phyloP scores from a whole-genome alignment of 768 basidiomycete species.

The Russula dissimulans region DNA sequence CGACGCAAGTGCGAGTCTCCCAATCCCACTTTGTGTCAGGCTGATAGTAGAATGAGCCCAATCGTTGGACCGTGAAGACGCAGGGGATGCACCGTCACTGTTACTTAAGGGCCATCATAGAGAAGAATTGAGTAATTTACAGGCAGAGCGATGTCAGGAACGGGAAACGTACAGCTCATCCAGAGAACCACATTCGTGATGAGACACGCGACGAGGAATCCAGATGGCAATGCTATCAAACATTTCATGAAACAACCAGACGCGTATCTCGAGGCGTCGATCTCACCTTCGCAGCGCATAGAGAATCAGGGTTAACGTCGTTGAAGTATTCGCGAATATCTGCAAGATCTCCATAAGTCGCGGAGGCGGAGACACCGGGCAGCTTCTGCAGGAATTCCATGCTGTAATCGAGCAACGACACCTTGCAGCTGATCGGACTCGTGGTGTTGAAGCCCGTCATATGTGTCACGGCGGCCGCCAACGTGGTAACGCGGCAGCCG shows the following conservation, averaged over 20 bases:
- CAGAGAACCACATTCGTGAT: slow-evolving; percentile 10
- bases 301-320: slow-evolving; percentile 8
- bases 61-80: neutral
- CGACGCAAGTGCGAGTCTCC: neutral
- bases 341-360: neutral
- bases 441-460: slow-evolving; percentile 9
- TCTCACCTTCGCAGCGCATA: slow-evolving; percentile 11
- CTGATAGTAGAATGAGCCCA: neutral
- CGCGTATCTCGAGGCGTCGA: neutral
- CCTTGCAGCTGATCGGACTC: slow-evolving; percentile 5
- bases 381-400: neutral
- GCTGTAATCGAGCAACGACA: neutral
- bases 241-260: neutral
- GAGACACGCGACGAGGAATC: slow-evolving; percentile 1
- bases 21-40: neutral
- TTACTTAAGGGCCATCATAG: neutral
- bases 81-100: neutral
- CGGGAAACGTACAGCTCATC: slow-evolving; percentile 1
- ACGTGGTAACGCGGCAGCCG: slow-evolving; percentile 8
- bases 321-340: slow-evolving; percentile 7
- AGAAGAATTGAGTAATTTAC: neutral
- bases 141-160: neutral
- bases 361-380: neutral
- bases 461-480: slow-evolving; percentile 2
- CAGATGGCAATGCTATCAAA: slow-evolving; percentile 6